Conservation (phyloP, 108 stramenopile genomes). For the Fragilariopsis cylindrus region DNA sequence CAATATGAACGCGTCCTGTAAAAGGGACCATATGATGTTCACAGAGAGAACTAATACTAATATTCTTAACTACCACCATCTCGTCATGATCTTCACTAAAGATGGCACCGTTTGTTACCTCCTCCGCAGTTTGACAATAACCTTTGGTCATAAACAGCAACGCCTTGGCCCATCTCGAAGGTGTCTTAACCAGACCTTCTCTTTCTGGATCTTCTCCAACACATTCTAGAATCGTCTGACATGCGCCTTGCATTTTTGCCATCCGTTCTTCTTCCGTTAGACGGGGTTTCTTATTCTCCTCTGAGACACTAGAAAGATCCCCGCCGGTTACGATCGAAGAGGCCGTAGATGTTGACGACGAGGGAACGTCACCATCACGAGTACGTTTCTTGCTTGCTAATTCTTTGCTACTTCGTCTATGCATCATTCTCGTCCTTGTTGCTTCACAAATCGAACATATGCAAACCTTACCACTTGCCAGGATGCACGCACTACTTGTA, state of each 20-base stretch:
- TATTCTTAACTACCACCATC: constrained; percentile 97
- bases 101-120: constrained; percentile 90
- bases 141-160: constrained; percentile 92
- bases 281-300: constrained; percentile 10
- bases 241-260: constrained; percentile 80
- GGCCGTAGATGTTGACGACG: constrained; percentile 7
- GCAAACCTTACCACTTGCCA: constrained; percentile 41
- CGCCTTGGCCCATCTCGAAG: constrained; percentile 94
- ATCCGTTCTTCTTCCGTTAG: constrained; percentile 33
- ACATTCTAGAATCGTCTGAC: constrained; percentile 90
- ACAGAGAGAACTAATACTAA: constrained; percentile 94
- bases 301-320: neutral
- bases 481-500: constrained; percentile 6
- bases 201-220: constrained; percentile 95
- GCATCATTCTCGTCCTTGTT: constrained; percentile 38
- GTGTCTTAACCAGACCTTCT: constrained; percentile 93
- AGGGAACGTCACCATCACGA: constrained; percentile 6
- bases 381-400: constrained; percentile 11
- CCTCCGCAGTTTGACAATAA: constrained; percentile 68
- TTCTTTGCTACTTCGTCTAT: constrained; percentile 21
- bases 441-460: constrained; percentile 50
- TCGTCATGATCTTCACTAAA: constrained; percentile 93
- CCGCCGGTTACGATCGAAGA: neutral
- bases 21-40: constrained; percentile 99
- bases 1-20: constrained; percentile 93